Conservation (phyloP, 2,329 filamentous ascomycete genomes). For the Paramyrothecium sp. region DNA sequence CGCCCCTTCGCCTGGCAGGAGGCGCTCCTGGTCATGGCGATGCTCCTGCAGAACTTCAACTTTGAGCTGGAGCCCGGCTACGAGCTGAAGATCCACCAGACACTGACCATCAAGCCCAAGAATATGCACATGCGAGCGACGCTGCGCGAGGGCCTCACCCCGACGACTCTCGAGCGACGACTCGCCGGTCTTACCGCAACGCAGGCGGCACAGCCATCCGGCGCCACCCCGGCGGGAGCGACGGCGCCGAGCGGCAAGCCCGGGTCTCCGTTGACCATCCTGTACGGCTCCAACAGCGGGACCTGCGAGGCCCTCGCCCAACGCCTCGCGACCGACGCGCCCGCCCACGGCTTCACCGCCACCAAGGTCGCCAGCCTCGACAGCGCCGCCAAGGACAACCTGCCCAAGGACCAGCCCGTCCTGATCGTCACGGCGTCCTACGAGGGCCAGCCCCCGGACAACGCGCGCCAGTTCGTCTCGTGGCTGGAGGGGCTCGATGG, state of each 20-base stretch:
- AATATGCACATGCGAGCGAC: constrained; percentile 58
- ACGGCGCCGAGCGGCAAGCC: neutral
- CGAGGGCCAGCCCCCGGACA: constrained; percentile 69
- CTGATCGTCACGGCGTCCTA: constrained; percentile 67
- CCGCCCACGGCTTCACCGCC: constrained; percentile 53
- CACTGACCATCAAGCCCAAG: constrained; percentile 59
- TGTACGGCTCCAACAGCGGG: constrained; percentile 68
- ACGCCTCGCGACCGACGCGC: constrained; percentile 54
- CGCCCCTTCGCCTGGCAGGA: constrained; percentile 55
- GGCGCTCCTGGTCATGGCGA: constrained; percentile 42
- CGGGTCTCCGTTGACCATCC: constrained; percentile 48
- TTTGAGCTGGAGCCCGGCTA: constrained; percentile 58
- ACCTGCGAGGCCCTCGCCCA: constrained; percentile 68
- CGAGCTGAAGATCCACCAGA: constrained; percentile 47
- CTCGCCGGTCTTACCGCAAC: constrained; percentile 15
- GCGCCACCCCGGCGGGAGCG: neutral
- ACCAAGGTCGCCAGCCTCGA: constrained; percentile 53
- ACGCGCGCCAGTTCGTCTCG: constrained; percentile 62
- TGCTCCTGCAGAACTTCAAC: constrained; percentile 67
- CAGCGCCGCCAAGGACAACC: constrained; percentile 47
- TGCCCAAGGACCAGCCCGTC: constrained; percentile 56
- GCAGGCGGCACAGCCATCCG: neutral
- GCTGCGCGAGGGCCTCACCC: constrained; percentile 40
- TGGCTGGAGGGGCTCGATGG: constrained; percentile 57
- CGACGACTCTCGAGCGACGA: constrained; percentile 36